Percentiles rank a stretch among this genome's conserved stretches.
Evolutionary conservation across 2,329 filamentous ascomycete species (phyloP).

Genomic region (Taxawa tesnikishii): DNA sequence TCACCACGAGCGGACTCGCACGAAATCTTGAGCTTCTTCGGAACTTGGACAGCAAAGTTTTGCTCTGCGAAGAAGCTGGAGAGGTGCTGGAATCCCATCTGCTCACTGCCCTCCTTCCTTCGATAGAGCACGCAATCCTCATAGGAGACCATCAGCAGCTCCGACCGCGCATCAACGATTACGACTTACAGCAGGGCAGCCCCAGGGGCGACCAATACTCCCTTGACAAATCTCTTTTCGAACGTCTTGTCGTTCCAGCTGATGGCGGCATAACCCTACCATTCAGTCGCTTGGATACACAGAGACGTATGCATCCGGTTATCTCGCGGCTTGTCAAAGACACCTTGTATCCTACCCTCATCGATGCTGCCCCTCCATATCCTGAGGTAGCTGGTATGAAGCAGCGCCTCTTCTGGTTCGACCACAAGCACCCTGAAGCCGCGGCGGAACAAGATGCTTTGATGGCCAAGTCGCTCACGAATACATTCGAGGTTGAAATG

Average conservation of each 20-base stretch:
- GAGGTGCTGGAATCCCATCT: conserved; percentile 55
- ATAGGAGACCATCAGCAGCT: conserved; percentile 53
- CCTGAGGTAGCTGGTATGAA: conserved; percentile 43
- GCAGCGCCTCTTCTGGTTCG: conserved; percentile 46
- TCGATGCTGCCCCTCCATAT: conserved; percentile 35
- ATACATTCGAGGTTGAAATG: conserved; percentile 53
- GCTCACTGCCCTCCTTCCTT: conserved; percentile 45
- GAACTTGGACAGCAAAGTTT: conserved; percentile 39
- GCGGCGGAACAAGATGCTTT: too few relatives aligned
- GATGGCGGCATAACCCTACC: conserved; percentile 11
- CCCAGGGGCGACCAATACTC: conserved; percentile 36
- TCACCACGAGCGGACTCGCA: conserved; percentile 49
- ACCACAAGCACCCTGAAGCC: conserved; percentile 41
- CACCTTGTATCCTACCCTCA: conserved; percentile 44
- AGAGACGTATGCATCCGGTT: conserved; percentile 53
- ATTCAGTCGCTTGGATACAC: conserved; percentile 47
- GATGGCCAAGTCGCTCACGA: too few relatives aligned
- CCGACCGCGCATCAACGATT: conserved; percentile 42
- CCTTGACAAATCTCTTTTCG: conserved; percentile 50
- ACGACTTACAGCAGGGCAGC: too few relatives aligned
- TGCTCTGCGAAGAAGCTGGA: conserved; percentile 56
- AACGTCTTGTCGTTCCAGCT: conserved; percentile 38
- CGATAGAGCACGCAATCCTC: conserved; percentile 47
- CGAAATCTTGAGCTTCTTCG: conserved; percentile 37
- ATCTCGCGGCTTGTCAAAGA: conserved; percentile 47